These are phyloP conservation scores for Aspergillus sp. DNA, from an alignment of 2,329 filamentous ascomycete species.

Conservation along the genomic window DNA sequence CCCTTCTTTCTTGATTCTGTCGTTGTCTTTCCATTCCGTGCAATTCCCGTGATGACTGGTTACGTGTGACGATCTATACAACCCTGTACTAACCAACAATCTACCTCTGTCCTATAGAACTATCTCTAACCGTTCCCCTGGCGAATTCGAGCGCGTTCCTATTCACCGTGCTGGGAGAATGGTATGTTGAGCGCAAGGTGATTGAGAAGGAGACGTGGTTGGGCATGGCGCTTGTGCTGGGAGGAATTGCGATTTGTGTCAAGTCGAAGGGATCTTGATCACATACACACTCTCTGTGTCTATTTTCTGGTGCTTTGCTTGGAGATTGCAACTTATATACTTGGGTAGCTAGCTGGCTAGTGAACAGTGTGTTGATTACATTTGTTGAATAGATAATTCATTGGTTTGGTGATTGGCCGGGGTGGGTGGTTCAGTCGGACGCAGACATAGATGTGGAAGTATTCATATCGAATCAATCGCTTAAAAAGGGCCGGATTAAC, in stretches of 20 bases:
- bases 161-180: slow-evolving; percentile 94
- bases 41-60: too few species aligned
- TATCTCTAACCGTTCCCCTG: slow-evolving; percentile 91
- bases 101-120: slow-evolving; percentile 54
- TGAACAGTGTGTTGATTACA: not conserved
- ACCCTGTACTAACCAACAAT: not conserved
- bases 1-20: slow-evolving; percentile 2
- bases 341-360: not conserved
- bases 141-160: slow-evolving; percentile 92
- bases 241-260: slow-evolving; percentile 81
- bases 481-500: too few species aligned
- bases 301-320: too few species aligned
- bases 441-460: not conserved
- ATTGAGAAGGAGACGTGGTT: slow-evolving; percentile 83
- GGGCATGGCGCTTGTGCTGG: slow-evolving; percentile 76
- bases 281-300: not conserved
- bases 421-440: not conserved
- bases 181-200: slow-evolving; percentile 89
- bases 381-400: not conserved
- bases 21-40: not conserved
- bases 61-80: not conserved
- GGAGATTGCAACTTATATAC: not conserved
- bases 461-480: too few species aligned
- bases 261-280: slow-evolving; percentile 47
- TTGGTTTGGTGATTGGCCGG: not conserved